Evolutionary conservation across 768 basidiomycete species (phyloP).

Genomic region (Trametes cubensis): DNA sequence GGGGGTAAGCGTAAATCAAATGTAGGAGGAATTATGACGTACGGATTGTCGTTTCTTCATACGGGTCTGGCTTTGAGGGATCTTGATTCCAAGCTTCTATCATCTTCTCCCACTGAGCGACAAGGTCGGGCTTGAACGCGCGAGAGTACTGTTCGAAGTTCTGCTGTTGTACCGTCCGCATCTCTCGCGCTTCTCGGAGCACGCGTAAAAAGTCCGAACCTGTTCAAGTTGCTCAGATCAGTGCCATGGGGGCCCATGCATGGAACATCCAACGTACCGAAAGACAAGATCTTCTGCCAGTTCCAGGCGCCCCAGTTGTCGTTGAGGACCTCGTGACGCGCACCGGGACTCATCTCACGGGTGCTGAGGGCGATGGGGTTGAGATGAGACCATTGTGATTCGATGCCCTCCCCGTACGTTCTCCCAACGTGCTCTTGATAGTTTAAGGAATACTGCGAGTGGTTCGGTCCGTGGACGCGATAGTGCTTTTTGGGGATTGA

Average conservation of each 20-base stretch:
- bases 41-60: too few species aligned
- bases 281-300: slow-evolving; percentile 29
- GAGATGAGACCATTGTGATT: slow-evolving; percentile 24
- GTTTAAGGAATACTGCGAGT: slow-evolving; percentile 36
- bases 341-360: slow-evolving; percentile 23
- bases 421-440: slow-evolving; percentile 21
- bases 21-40: too few species aligned
- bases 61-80: too few species aligned
- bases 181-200: too few species aligned
- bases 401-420: slow-evolving; percentile 33
- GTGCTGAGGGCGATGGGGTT: slow-evolving; percentile 16
- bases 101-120: too few species aligned
- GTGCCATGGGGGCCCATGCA: too few species aligned
- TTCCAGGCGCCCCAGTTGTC: slow-evolving; percentile 36
- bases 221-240: too few species aligned
- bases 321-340: slow-evolving; percentile 17
- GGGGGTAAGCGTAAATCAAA: too few species aligned
- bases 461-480: slow-evolving; percentile 33
- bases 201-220: neutral
- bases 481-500: slow-evolving; percentile 39
- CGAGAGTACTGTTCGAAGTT: too few species aligned
- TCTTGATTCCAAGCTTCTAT: too few species aligned
- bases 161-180: too few species aligned
- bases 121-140: too few species aligned
- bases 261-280: slow-evolving; percentile 26